Conservation (phyloP, 208 protist species). For the Naegleria lovaniensis region DNA sequence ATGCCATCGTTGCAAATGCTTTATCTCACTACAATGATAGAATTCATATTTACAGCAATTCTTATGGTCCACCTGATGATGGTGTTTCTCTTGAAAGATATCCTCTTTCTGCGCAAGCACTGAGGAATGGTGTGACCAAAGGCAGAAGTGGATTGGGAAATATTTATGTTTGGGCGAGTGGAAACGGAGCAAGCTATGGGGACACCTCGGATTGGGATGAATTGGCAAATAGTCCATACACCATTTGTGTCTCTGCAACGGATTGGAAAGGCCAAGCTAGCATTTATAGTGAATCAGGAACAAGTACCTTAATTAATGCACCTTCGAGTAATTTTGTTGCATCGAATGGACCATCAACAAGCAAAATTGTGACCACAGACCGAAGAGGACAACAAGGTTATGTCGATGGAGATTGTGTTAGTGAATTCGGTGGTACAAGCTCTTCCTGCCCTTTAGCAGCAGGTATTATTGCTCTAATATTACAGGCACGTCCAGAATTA, state of each 20-base stretch:
- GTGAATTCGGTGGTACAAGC: background rate
- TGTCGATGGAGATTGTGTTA: background rate
- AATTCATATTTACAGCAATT: constrained; percentile 39
- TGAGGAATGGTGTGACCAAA: constrained; percentile 18
- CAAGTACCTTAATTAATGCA: background rate
- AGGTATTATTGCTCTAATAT: constrained; percentile 10
- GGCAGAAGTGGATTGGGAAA: constrained; percentile 38
- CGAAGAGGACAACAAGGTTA: background rate
- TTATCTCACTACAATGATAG: constrained; percentile 2
- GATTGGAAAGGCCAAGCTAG: background rate
- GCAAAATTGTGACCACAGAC: background rate
- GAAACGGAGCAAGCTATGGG: constrained; percentile 35
- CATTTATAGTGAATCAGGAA: background rate
- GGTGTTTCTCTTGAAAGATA: constrained; percentile 28
- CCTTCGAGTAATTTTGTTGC: background rate
- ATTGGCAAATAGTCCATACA: constrained; percentile 41
- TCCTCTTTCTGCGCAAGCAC: constrained; percentile 11
- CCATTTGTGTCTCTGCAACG: constrained; percentile 35
- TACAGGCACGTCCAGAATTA: constrained; percentile 39
- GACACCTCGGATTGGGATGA: constrained; percentile 50
- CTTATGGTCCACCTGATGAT: constrained; percentile 47
- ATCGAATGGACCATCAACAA: background rate
- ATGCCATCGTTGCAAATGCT: constrained; percentile 24
- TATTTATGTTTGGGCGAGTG: constrained; percentile 45
- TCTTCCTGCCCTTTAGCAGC: background rate